Conservation (phyloP, 441 rosid species). For the Bruguiera hainesii region DNA sequence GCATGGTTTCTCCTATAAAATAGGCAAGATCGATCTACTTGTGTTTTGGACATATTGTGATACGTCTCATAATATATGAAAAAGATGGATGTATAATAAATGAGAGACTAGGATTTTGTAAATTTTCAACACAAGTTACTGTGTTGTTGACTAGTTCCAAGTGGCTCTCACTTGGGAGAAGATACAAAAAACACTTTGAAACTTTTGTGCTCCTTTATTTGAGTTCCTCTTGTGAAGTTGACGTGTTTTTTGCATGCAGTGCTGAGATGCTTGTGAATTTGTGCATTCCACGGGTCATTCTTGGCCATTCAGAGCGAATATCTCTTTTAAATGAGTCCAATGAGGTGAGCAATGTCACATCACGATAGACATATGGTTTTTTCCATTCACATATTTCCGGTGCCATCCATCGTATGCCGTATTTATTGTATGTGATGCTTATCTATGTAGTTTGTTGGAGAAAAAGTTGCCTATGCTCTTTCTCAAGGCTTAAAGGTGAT, state of each 20-base stretch:
- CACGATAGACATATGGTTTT: background rate
- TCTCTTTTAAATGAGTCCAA: conserved; percentile 47
- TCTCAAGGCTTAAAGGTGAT: conserved; percentile 67
- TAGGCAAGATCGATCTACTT: too few relatives aligned
- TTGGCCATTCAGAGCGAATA: conserved; percentile 67
- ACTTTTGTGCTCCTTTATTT: background rate
- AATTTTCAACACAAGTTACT: too few relatives aligned
- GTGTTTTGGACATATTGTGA: background rate
- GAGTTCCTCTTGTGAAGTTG: conserved; percentile 9
- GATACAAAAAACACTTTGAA: too few relatives aligned
- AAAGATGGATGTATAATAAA: background rate
- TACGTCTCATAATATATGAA: background rate
- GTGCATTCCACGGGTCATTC: conserved; percentile 60
- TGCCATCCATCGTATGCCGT: background rate
- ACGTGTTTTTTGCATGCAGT: conserved; percentile 22
- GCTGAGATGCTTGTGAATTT: conserved; percentile 69
- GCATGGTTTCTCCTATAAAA: background rate
- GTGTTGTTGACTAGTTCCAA: background rate
- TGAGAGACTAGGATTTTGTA: background rate
- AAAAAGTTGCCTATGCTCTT: conserved; percentile 63
- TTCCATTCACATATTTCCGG: background rate
- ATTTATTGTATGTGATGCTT: conserved; percentile 6
- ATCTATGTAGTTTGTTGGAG: conserved; percentile 54
- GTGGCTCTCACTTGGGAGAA: background rate
- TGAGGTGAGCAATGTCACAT: conserved; percentile 31